phyloP scores from a whole-genome alignment of 345 rosid species.

The Acer yangbiense region DNA sequence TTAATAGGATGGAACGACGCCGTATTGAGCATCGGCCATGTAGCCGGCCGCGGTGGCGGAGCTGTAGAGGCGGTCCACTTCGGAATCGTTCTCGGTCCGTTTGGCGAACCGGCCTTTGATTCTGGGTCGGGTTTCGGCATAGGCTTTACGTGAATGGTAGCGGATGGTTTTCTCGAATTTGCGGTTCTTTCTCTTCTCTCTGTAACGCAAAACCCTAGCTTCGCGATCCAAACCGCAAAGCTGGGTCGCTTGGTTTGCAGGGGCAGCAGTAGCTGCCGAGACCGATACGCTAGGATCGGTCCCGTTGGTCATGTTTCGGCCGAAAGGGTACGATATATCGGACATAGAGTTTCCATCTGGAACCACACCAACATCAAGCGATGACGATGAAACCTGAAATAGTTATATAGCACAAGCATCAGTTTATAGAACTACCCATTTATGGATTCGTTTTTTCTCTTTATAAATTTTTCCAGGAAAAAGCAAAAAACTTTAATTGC shows the following conservation, averaged over 20 bases:
- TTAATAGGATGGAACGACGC: constrained; percentile 75
- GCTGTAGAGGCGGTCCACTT: constrained; percentile 29
- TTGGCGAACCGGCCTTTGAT: constrained; percentile 97
- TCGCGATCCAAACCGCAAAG: constrained; percentile 69
- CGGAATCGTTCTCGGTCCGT: constrained; percentile 53
- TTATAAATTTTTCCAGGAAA: no score
- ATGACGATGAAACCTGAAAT: constrained; percentile 81
- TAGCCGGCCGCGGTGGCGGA: constrained; percentile 23
- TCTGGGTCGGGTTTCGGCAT: constrained; percentile 91
- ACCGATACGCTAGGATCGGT: constrained; percentile 28
- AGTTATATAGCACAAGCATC: constrained; percentile 6
- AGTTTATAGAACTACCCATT: background rate
- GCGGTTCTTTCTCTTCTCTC: constrained; percentile 95
- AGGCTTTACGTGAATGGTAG: constrained; percentile 91
- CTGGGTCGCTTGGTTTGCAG: constrained; percentile 36
- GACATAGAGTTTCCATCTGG: constrained; percentile 70
- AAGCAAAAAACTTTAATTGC: no score
- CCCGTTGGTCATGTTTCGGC: constrained; percentile 35
- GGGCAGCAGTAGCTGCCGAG: constrained; percentile 19
- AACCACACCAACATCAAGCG: constrained; percentile 80
- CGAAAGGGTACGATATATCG: constrained; percentile 62
- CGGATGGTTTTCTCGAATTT: constrained; percentile 97
- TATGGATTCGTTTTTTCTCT: background rate
- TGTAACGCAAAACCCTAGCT: constrained; percentile 89
- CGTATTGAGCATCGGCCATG: constrained; percentile 47